These are phyloP conservation scores for Magnaporthiopsis rhizophila DNA, from an alignment of 2,329 filamentous ascomycete species.

Conservation along the genomic window DNA sequence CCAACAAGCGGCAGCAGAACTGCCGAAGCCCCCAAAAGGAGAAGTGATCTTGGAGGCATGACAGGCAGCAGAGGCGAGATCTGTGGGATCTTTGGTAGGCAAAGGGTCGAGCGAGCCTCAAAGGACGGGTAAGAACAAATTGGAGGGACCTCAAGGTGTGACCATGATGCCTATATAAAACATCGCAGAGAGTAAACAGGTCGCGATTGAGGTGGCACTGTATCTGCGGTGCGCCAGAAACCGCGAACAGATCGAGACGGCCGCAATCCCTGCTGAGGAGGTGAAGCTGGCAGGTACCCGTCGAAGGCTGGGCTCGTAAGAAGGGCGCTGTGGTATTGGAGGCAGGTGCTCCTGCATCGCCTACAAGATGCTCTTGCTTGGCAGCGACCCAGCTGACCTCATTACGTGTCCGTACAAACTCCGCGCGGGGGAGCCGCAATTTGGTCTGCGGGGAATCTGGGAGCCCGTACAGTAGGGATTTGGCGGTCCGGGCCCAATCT, in stretches of 20 bases:
- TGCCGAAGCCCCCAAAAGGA: not conserved
- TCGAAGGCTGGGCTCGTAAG: not conserved
- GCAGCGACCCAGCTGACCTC: not conserved
- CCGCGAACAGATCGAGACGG: not conserved
- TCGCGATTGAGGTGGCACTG: not conserved
- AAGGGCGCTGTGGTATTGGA: not conserved
- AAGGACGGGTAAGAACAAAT: not conserved
- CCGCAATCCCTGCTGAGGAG: not conserved
- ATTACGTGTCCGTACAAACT: not conserved
- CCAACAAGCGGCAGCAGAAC: constrained; percentile 7
- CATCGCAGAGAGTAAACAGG: not conserved
- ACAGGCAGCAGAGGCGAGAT: not conserved
- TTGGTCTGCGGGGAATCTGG: not conserved
- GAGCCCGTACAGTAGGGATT: too few species aligned
- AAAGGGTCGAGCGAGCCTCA: not conserved
- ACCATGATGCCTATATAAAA: not conserved
- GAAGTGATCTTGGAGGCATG: not conserved
- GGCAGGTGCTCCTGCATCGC: not conserved
- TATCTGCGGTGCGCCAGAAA: not conserved
- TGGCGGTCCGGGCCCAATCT: too few species aligned
- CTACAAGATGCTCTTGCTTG: not conserved
- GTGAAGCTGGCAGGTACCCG: not conserved
- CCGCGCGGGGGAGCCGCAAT: not conserved
- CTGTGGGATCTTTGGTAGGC: too few species aligned
- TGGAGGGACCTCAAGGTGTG: not conserved